Evolutionary conservation across 2,329 filamentous ascomycete genomes (phyloP).

Genomic region (Pestalotiopsis sp.): DNA sequence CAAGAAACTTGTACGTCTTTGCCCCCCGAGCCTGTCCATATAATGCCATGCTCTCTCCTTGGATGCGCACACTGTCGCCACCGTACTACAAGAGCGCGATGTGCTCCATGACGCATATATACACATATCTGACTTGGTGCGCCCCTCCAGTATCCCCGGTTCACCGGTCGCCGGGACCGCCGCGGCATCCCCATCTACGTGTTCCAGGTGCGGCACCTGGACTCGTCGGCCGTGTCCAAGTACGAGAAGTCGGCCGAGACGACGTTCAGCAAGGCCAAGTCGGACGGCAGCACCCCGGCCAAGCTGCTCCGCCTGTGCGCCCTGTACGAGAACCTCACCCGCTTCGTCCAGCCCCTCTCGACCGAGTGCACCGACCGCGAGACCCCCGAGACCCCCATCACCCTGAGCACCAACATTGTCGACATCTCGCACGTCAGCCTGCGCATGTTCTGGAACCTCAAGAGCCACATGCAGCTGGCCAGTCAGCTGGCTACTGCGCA

Average conservation of each 20-base stretch:
- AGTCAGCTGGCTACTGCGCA: slow-evolving; percentile 86
- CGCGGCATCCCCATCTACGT: slow-evolving; percentile 91
- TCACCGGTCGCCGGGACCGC: slow-evolving; percentile 86
- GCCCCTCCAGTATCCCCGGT: slow-evolving; percentile 76
- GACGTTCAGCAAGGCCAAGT: slow-evolving; percentile 57
- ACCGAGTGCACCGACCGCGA: slow-evolving; percentile 72
- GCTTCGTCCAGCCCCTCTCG: slow-evolving; percentile 84
- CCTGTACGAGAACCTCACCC: slow-evolving; percentile 88
- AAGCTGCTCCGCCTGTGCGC: slow-evolving; percentile 87
- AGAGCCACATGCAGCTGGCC: slow-evolving; percentile 90
- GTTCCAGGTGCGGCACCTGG: slow-evolving; percentile 81
- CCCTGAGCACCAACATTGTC: slow-evolving; percentile 91
- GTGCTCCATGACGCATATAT: slow-evolving; percentile 3
- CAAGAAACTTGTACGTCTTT: slow-evolving; percentile 61
- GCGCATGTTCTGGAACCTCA: slow-evolving; percentile 95
- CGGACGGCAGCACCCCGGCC: slow-evolving; percentile 66
- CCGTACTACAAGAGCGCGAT: background rate
- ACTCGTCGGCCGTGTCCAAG: slow-evolving; percentile 75
- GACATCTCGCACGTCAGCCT: slow-evolving; percentile 86
- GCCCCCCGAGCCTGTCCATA: background rate
- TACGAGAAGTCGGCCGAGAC: slow-evolving; percentile 68
- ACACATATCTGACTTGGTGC: no score
- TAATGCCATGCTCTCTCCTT: background rate
- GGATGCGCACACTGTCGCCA: background rate
- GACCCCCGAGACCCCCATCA: slow-evolving; percentile 79